Conservation (phyloP, 1,284 basidiomycete species). For the Marasmius sp. region DNA sequence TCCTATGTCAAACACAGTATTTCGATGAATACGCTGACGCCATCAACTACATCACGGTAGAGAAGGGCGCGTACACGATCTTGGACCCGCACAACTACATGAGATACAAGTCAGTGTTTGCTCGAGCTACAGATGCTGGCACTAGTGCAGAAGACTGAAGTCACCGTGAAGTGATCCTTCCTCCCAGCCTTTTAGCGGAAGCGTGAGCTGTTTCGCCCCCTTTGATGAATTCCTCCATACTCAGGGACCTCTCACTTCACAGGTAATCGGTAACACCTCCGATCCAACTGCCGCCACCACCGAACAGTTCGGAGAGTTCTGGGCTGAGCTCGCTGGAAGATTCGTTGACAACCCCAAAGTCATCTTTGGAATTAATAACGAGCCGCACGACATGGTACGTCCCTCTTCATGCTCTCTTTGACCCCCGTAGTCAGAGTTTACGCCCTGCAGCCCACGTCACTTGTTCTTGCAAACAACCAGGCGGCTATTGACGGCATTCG, state of each 20-base stretch:
- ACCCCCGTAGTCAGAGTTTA: neutral
- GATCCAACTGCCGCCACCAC: conserved; percentile 45
- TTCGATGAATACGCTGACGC: conserved; percentile 42
- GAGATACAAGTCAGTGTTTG: conserved; percentile 40
- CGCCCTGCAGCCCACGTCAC: conserved; percentile 32
- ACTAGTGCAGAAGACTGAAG: neutral
- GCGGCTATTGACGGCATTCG: conserved; percentile 45
- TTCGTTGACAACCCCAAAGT: conserved; percentile 37
- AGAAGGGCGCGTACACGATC: conserved; percentile 41
- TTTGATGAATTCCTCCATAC: neutral
- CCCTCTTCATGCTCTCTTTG: neutral
- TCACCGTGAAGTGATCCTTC: conserved; percentile 37
- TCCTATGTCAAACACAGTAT: conserved; percentile 27
- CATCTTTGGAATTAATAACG: conserved; percentile 43
- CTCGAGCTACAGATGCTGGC: neutral
- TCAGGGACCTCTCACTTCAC: neutral
- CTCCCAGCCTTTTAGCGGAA: conserved; percentile 40
- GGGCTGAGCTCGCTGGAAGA: conserved; percentile 35
- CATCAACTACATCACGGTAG: conserved; percentile 41
- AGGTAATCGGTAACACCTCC: conserved; percentile 44
- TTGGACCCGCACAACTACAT: conserved; percentile 51
- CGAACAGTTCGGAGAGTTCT: conserved; percentile 35
- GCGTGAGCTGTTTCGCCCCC: conserved; percentile 27
- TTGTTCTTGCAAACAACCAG: conserved; percentile 41
- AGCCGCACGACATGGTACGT: conserved; percentile 43